Conservation (phyloP, 495 filamentous ascomycete genomes). For the Physcia stellaris region DNA sequence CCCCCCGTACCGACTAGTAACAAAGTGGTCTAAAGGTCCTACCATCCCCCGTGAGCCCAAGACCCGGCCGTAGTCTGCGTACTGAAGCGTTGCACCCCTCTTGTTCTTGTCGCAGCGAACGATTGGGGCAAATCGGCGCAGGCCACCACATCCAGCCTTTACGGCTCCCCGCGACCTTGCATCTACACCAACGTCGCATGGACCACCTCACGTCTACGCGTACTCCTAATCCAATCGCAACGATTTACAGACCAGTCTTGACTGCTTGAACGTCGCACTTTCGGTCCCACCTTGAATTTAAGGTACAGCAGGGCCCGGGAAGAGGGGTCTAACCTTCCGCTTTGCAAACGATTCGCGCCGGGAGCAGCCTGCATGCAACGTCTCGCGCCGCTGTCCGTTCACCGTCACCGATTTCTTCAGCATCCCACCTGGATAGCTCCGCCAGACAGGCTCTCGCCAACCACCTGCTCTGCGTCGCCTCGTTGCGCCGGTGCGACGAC, state of each 20-base stretch:
- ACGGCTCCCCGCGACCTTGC: constrained; percentile 14
- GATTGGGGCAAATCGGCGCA: constrained; percentile 12
- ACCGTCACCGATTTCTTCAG: not conserved
- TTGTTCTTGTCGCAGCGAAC: not conserved
- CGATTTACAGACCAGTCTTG: too few species aligned
- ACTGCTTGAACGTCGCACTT: too few species aligned
- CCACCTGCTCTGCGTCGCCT: constrained; percentile 11
- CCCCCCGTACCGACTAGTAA: not conserved
- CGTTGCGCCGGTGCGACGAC: constrained; percentile 11
- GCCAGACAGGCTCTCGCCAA: constrained; percentile 2
- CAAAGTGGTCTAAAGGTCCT: not conserved
- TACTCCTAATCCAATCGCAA: constrained; percentile 14
- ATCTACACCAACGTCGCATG: constrained; percentile 12
- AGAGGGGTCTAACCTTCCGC: constrained; percentile 18
- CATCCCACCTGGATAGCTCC: not conserved
- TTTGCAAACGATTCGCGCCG: constrained; percentile 10
- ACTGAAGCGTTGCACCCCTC: constrained; percentile 1
- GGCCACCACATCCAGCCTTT: constrained; percentile 5
- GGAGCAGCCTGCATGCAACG: constrained; percentile 14
- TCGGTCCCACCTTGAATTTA: too few species aligned
- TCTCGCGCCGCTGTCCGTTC: constrained; percentile 13
- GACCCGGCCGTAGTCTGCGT: not conserved
- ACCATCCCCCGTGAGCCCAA: constrained; percentile 5
- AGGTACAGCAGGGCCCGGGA: constrained; percentile 14
- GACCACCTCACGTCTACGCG: constrained; percentile 9